Percentiles rank a stretch among this genome's conserved stretches.
Conservation (phyloP, 2,329 filamentous ascomycete genomes). For the Chalaropsis thielavioides region DNA sequence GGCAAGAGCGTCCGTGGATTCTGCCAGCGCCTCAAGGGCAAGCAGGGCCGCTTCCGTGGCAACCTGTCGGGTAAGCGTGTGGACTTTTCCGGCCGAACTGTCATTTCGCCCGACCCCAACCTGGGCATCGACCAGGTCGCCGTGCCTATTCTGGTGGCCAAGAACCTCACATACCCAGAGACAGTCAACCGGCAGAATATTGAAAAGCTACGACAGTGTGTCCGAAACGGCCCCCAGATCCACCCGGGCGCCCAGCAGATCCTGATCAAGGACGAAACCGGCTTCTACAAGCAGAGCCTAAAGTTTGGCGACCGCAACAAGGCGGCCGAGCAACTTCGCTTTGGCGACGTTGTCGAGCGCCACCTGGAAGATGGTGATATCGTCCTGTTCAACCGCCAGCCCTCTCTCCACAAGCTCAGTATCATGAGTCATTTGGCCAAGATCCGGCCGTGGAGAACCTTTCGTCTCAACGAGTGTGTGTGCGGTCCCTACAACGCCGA, state of each 20-base stretch:
- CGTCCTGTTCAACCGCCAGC: constrained; percentile 94
- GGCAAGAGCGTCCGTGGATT: constrained; percentile 86
- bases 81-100: constrained; percentile 91
- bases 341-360: constrained; percentile 83
- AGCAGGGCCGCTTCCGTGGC: constrained; percentile 91
- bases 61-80: constrained; percentile 97
- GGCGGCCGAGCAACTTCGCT: constrained; percentile 58
- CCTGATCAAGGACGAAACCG: constrained; percentile 52
- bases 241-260: constrained; percentile 85
- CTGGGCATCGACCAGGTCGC: constrained; percentile 86
- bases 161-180: constrained; percentile 92
- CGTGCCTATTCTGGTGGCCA: constrained; percentile 80
- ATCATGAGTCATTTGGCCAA: constrained; percentile 94
- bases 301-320: constrained; percentile 58
- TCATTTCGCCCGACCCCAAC: constrained; percentile 96
- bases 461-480: constrained; percentile 93
- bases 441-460: constrained; percentile 86
- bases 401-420: constrained; percentile 94
- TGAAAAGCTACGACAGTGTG: constrained; percentile 58
- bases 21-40: constrained; percentile 89
- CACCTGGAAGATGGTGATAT: constrained; percentile 93
- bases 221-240: constrained; percentile 58
- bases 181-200: constrained; percentile 74
- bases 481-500: constrained; percentile 97
- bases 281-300: constrained; percentile 55